Base-by-base conservation (phyloP, 2,329 filamentous ascomycete genomes). In the Fusarium metavorans region DNA sequence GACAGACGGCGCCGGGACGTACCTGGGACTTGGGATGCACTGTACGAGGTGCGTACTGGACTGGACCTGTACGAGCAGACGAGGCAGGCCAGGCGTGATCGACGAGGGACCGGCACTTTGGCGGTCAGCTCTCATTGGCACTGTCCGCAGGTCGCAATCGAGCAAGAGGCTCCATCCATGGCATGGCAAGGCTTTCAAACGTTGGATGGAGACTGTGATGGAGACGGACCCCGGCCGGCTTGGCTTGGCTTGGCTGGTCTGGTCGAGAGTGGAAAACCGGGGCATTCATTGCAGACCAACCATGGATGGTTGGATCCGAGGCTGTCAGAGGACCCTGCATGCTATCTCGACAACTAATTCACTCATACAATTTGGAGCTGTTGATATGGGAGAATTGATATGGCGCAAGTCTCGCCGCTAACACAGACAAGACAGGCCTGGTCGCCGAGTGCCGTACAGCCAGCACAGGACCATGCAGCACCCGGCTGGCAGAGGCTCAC, bases 301-400 rank as follows among this genome's bases (percentile, higher is more conserved):
- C 50, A 71, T 73, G 41, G 45, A 62, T 70, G 66, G 65, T 64
- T 66, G 71, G 66, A 57, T 70, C 72, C 65, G 64, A 76, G 71
- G 67, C 65, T 71, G 68, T 63, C 66, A 74, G 70, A 77, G 60
- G 76, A 78, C 76, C 76, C 73, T 78, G 73, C 72, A 75, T 76
- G 60, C 61, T 60, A 67, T 62, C 66, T 50, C 50, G 66, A 68
- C 67, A 76, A 72, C 59, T 73, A 79, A 79, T 79, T 79, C 77
- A 79, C 77, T 79, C 77, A 79, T 79, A 79, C 76, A 77, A 74
- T 72, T 37, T 54, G 18, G 41, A 76, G 56, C 45, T 54, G 58
- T 48, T 45, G 35, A 54, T 59, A 56, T 50, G 37, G 41, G 32
- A 61, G 64, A 68, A 52, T 50, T 73, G 64, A 41, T 66, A 64